A percentile compares a stretch with the other conserved stretches of the same genome.
These are phyloP conservation scores for Penicillium sp. DNA, from an alignment of 2,329 filamentous ascomycete species.

Conservation along the genomic window DNA sequence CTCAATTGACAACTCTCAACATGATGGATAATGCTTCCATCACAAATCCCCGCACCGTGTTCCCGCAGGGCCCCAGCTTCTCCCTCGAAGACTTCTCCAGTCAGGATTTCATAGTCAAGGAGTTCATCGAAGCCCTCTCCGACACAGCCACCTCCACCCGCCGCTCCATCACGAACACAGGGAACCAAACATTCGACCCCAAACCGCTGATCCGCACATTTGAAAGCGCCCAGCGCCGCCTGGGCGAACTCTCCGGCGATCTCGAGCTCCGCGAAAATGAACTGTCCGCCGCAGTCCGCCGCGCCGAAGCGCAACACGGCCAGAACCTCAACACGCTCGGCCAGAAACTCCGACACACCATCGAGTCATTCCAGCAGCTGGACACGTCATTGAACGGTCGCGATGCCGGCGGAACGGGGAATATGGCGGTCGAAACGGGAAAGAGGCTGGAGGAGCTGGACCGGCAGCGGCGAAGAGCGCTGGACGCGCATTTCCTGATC, in stretches of 20 bases:
- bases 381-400: slow-evolving; percentile 74
- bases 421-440: slow-evolving; percentile 91
- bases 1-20: slow-evolving; percentile 3
- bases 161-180: slow-evolving; percentile 64
- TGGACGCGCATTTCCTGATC: slow-evolving; percentile 92
- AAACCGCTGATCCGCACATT: slow-evolving; percentile 97
- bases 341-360: slow-evolving; percentile 85
- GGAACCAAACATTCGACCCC: slow-evolving; percentile 73
- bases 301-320: slow-evolving; percentile 89
- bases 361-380: slow-evolving; percentile 86
- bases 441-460: slow-evolving; percentile 93
- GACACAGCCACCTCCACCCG: slow-evolving; percentile 78
- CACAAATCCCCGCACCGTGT: slow-evolving; percentile 63
- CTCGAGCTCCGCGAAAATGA: slow-evolving; percentile 90
- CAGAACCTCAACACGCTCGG: slow-evolving; percentile 86
- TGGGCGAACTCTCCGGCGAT: slow-evolving; percentile 66
- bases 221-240: slow-evolving; percentile 65
- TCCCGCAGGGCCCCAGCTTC: slow-evolving; percentile 78
- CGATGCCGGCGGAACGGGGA: slow-evolving; percentile 63
- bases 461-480: slow-evolving; percentile 81
- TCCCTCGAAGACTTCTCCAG: slow-evolving; percentile 84
- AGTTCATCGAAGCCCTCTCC: slow-evolving; percentile 92
- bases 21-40: slow-evolving; percentile 44
- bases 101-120: slow-evolving; percentile 95
- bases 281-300: slow-evolving; percentile 81